Evolutionary conservation across 305 asterid genomes (phyloP), one percentile per base, ranked within the genome.

Genomic region (Plantago lanceolata): DNA sequence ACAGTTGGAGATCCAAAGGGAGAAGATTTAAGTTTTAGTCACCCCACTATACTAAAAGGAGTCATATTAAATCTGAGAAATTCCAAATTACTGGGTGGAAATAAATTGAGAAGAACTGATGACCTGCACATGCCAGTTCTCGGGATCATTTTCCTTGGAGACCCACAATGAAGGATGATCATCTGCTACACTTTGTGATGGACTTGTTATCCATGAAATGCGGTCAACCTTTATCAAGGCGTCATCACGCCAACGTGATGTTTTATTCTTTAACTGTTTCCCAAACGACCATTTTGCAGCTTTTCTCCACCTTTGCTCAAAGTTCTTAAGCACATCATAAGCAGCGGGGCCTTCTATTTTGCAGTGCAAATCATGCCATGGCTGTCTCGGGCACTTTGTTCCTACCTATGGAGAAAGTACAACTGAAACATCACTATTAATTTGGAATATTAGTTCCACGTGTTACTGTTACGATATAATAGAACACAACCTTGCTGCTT

Each of bases 331-430:
- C 29, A 92, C 88, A 26, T 92, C 98, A 66, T 84, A 86, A n/a
- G 95, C 96, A 35, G 96, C 96, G 1, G 97, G 97, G 44, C 97
- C 97, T 77, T 91, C 96, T 26, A 92, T 84, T 72, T 77, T 87
- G 86, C 98, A 85, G 67, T 92, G 97, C 35, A 89, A 65, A 65
- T 92, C 98, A 59, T 92, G 98, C 97, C 98, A 92, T 19, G 98
- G 96, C 61, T 92, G 91, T 71, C 98, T 79, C 5, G 97, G 98
- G 17, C 73, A 89, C 76, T 82, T 84, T 17, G 79, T 78, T 79
- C 96, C 97, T 69, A 82, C 80, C 96, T 88, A 71, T 77, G 62
- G 62, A 58, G 50, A 54, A 56, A 56, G 6, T 28, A 16, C 43
- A 66, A 58, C 63, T 8, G 50, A 50, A 68, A 14, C 19, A 28